These are phyloP conservation scores for Quercus parvula DNA, from an alignment of 306 rosid genomes.

Conservation along the genomic window DNA sequence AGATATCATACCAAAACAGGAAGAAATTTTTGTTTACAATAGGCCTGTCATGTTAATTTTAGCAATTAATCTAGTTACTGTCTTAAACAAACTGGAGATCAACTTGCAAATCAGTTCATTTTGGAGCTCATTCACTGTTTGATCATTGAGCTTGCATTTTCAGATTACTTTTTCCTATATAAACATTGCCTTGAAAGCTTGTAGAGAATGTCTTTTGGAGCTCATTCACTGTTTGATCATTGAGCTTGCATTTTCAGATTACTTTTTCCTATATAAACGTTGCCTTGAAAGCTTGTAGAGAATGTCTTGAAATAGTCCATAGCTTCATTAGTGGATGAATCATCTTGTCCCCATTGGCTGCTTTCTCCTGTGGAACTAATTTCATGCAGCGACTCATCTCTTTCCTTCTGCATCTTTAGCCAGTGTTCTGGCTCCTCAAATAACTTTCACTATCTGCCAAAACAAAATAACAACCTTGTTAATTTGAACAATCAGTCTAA, in stretches of 20 bases:
- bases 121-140: neutral
- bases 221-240: neutral
- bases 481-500: neutral
- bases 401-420: constrained; percentile 36
- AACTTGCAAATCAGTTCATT: too few species aligned
- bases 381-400: constrained; percentile 30
- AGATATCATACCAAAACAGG: too few species aligned
- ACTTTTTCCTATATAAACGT: neutral
- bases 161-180: neutral
- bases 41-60: too few species aligned
- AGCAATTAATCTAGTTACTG: too few species aligned
- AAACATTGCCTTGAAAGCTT: neutral
- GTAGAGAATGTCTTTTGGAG: neutral
- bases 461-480: neutral
- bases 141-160: neutral
- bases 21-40: too few species aligned
- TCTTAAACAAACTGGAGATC: too few species aligned
- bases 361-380: constrained; percentile 9
- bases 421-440: constrained; percentile 39
- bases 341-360: constrained; percentile 19
- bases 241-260: neutral
- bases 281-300: neutral
- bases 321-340: constrained; percentile 7
- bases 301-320: neutral
- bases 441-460: constrained; percentile 35